Percentiles rank a stretch among this genome's conserved stretches.
These are phyloP conservation scores for Ichthyophthirius multifiliis DNA, from an alignment of 169 alveolate species.

Conservation along the genomic window DNA sequence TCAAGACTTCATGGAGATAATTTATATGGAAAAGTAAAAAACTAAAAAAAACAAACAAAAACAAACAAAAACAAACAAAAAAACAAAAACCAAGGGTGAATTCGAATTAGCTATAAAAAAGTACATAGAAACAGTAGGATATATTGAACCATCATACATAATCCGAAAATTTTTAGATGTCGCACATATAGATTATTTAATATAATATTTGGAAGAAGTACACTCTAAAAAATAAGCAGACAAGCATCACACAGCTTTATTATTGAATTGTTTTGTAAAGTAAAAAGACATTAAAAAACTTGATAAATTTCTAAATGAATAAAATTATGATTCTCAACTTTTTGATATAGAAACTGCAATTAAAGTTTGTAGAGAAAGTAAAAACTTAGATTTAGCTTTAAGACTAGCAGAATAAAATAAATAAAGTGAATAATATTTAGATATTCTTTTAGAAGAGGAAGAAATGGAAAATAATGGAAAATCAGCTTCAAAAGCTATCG, in stretches of 20 bases:
- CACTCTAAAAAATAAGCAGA: constrained; percentile 44
- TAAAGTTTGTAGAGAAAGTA: constrained; percentile 39
- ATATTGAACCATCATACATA: constrained; percentile 49
- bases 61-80: too few relatives aligned
- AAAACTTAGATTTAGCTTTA: constrained; percentile 32
- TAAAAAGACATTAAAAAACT: constrained; percentile 25
- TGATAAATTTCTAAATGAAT: constrained; percentile 29
- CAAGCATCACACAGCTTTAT: constrained; percentile 49
- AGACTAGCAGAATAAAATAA: constrained; percentile 31
- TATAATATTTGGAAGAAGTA: constrained; percentile 36
- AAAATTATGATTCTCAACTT: constrained; percentile 34
- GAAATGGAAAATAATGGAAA: constrained; percentile 12
- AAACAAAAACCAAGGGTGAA: too few relatives aligned
- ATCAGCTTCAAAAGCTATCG: constrained; percentile 18
- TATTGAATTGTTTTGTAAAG: constrained; percentile 49
- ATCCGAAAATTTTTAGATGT: constrained; percentile 47
- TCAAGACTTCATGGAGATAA: constrained; percentile 44
- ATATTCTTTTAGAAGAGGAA: constrained; percentile 32
- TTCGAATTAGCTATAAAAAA: constrained; percentile 35
- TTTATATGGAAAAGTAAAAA: constrained; percentile 10
- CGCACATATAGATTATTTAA: constrained; percentile 43
- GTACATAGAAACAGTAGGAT: constrained; percentile 45
- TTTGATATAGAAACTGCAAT: constrained; percentile 54
- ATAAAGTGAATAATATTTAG: constrained; percentile 16
- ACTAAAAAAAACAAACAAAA: too few relatives aligned